Evolutionary conservation across 2,329 filamentous ascomycete genomes (phyloP), one percentile per base, ranked within the genome.

Genomic region (Lasiodiplodia hormozganensis): DNA sequence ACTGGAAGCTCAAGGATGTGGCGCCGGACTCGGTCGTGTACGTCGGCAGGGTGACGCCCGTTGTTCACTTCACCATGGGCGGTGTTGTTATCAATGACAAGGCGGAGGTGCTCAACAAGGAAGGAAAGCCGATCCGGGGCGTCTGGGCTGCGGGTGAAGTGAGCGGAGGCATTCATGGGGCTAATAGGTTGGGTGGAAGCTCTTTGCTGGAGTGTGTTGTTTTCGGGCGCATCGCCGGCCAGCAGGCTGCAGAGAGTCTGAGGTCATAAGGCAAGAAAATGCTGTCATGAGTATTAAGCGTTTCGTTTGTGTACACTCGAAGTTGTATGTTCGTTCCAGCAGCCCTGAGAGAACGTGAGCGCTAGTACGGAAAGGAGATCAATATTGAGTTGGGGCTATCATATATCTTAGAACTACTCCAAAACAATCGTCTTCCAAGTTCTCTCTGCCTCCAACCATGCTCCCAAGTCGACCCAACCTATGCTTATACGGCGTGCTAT

Each of bases 1-100:
- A 84, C 28, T 90, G 88, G 88, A 79, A 71, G 0, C 73, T 90
- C 18, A 77, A 76, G 0, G 82, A 86, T 16, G 79, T 81, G 4
- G 82, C 80, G 43, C 76, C 81, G 0, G 85, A 89, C 0, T 82
- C 85, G 4, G 82, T 86, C 34, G 80, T 90, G 0, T 89, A 86
- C 69, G 76, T 89, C 0, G 89, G 88, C 0, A 82, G 76, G 1
- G 86, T 90, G 1, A 90, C 89, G 4, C 88, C 88, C 0, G 86
- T 90, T 0, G 82, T 87, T 2, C 88, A 90, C 73, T 90, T 90
- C 72, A 90, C 88, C 1, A 90, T 90, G 88, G 88, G 88, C 4
- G 88, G 88, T 0, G 88, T 85, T 0, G 80, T 85, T 2, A 87
- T 90, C 71, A 85, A 88, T 71, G 79, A 84, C 7, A 79, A 82